A percentile compares a stretch with the other conserved stretches of the same genome.
phyloP scores from a whole-genome alignment of 768 basidiomycete genomes.

The Mycena vitilis region DNA sequence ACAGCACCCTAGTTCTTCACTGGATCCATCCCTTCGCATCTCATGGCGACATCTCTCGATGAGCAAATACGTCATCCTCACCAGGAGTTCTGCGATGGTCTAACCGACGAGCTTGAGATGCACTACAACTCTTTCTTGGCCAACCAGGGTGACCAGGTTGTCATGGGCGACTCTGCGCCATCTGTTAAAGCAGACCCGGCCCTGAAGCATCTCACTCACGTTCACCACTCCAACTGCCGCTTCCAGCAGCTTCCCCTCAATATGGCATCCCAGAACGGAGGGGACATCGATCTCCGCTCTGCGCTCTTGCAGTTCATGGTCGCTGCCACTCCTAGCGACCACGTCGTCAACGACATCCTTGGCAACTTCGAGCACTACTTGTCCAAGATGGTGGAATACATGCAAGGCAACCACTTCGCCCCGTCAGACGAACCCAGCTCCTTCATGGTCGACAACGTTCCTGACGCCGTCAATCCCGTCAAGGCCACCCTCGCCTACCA shows the following conservation, averaged over 20 bases:
- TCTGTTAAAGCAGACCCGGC: slow-evolving; percentile 22
- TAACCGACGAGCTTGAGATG: slow-evolving; percentile 49
- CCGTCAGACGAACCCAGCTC: slow-evolving; percentile 52
- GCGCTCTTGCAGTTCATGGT: slow-evolving; percentile 86
- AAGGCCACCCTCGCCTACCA: slow-evolving; percentile 84
- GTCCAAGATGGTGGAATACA: slow-evolving; percentile 58
- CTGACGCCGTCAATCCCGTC: slow-evolving; percentile 83
- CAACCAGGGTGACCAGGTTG: slow-evolving; percentile 48
- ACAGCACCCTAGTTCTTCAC: slow-evolving; percentile 72
- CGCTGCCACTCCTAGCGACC: slow-evolving; percentile 69
- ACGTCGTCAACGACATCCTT: slow-evolving; percentile 61
- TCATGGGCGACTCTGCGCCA: slow-evolving; percentile 42
- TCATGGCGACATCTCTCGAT: slow-evolving; percentile 43
- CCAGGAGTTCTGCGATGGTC: slow-evolving; percentile 62
- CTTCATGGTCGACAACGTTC: slow-evolving; percentile 68
- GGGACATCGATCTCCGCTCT: slow-evolving; percentile 55
- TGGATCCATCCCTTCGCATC: slow-evolving; percentile 62
- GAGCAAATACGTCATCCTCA: slow-evolving; percentile 58
- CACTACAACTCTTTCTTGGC: slow-evolving; percentile 45
- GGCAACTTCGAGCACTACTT: slow-evolving; percentile 63
- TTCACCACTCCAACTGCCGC: slow-evolving; percentile 70
- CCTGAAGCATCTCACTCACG: slow-evolving; percentile 53
- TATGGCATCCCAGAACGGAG: slow-evolving; percentile 43
- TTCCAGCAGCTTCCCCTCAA: slow-evolving; percentile 55
- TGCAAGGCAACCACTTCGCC: slow-evolving; percentile 56